These are phyloP conservation scores for Coleophoma eucalyptorum DNA, from an alignment of 2,329 filamentous ascomycete species.

Conservation along the genomic window DNA sequence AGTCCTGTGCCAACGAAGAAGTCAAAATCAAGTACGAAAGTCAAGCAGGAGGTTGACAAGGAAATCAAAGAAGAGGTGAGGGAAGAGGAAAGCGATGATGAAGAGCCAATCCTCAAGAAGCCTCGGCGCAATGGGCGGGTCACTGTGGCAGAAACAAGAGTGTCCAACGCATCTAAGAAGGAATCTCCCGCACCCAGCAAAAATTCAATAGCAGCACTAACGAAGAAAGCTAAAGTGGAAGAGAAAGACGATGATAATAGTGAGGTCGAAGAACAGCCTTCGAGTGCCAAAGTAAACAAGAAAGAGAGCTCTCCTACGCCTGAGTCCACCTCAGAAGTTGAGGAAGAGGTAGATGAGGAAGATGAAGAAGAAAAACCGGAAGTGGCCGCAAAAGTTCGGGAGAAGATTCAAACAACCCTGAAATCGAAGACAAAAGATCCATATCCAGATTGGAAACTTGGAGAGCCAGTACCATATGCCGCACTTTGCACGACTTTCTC, in stretches of 20 bases:
- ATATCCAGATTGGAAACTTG: constrained; percentile 93
- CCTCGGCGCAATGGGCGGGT: constrained; percentile 14
- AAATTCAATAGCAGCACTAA: constrained; percentile 11
- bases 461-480: constrained; percentile 87
- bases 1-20: constrained; percentile 15
- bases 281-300: constrained; percentile 10
- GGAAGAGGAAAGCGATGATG: constrained; percentile 45
- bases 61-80: neutral
- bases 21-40: neutral
- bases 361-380: constrained; percentile 65
- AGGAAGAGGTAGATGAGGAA: constrained; percentile 38
- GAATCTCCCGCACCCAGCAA: constrained; percentile 7
- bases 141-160: neutral
- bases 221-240: constrained; percentile 15
- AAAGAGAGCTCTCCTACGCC: constrained; percentile 28
- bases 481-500: constrained; percentile 94
- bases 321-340: constrained; percentile 43
- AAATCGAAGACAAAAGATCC: constrained; percentile 67
- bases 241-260: constrained; percentile 37
- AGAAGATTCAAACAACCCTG: constrained; percentile 76
- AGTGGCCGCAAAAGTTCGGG: constrained; percentile 67
- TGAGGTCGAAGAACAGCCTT: constrained; percentile 18
- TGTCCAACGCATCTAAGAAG: constrained; percentile 1
- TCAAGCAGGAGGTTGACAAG: neutral
- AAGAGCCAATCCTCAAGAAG: constrained; percentile 37